phyloP scores from a whole-genome alignment of 768 basidiomycete genomes.

The Mycena rebaudengoi region DNA sequence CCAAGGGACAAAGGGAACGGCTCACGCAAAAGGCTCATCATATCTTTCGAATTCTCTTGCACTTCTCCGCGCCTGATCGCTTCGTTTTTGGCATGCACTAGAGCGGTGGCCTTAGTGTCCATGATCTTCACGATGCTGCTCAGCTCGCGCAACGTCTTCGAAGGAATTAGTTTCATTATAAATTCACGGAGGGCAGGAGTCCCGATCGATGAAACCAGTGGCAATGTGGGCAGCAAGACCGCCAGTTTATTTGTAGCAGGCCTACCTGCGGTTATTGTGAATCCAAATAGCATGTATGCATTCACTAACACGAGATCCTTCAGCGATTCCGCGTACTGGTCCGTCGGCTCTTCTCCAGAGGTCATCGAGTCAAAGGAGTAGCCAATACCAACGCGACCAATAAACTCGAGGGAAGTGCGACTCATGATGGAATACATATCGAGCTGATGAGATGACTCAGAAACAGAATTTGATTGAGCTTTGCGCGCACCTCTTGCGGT shows the following conservation, averaged over 20 bases:
- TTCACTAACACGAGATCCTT: conserved; percentile 1
- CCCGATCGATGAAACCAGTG: conserved; percentile 31
- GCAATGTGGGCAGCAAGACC: conserved; percentile 21
- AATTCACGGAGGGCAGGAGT: conserved; percentile 41
- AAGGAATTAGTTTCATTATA: conserved; percentile 44
- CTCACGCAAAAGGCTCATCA: conserved; percentile 55
- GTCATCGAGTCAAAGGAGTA: conserved; percentile 15
- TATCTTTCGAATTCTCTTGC: conserved; percentile 45
- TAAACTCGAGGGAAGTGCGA: conserved; percentile 18
- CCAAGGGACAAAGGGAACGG: neutral
- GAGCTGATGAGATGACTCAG: neutral
- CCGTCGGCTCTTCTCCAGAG: neutral
- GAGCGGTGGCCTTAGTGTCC: conserved; percentile 43
- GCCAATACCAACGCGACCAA: conserved; percentile 13
- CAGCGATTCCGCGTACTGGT: conserved; percentile 10
- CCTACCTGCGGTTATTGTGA: neutral
- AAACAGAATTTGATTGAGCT: neutral
- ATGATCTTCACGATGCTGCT: conserved; percentile 45
- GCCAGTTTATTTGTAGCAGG: conserved; percentile 8
- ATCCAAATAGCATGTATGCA: neutral
- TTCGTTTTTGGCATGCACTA: conserved; percentile 47
- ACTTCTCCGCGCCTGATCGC: conserved; percentile 45
- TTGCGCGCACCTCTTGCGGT: neutral
- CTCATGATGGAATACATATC: conserved; percentile 13
- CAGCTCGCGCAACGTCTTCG: conserved; percentile 37